These are phyloP conservation scores for Alternaria angustiovoidea DNA, from an alignment of 2,329 filamentous ascomycete species.

Conservation along the genomic window DNA sequence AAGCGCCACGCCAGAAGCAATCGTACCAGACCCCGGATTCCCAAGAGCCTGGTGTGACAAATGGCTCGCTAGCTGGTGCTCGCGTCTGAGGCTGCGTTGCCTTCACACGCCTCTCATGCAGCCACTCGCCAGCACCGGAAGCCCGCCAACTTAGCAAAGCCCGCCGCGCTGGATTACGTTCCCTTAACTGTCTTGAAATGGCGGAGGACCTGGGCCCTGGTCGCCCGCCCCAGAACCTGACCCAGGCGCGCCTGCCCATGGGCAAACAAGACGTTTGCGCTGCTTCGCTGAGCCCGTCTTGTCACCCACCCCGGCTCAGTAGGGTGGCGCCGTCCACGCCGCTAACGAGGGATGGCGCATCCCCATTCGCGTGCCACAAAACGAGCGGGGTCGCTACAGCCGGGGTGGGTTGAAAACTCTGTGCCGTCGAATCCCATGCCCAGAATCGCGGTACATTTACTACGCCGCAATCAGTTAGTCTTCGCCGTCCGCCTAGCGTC, in stretches of 20 bases:
- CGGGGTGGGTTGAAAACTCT: conserved; percentile 38
- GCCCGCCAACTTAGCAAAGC: background rate
- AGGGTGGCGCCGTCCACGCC: conserved; percentile 10
- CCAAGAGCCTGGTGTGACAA: conserved; percentile 9
- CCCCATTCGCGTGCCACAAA: conserved; percentile 28
- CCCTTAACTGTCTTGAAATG: conserved; percentile 17
- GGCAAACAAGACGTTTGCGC: conserved; percentile 17
- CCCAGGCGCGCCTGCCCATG: conserved; percentile 21
- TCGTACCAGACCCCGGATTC: conserved; percentile 12
- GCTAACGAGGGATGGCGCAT: conserved; percentile 2
- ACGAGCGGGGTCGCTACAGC: conserved; percentile 27
- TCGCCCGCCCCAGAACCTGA: conserved; percentile 14
- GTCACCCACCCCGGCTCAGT: conserved; percentile 22
- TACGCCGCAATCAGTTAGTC: conserved; percentile 28
- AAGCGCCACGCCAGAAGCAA: conserved; percentile 8
- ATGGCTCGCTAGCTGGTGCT: conserved; percentile 1
- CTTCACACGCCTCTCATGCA: background rate
- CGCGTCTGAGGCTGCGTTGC: background rate
- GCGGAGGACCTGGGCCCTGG: conserved; percentile 22
- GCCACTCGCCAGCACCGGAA: conserved; percentile 6
- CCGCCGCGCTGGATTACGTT: conserved; percentile 27
- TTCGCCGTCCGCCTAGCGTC: conserved; percentile 24
- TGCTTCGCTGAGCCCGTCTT: conserved; percentile 19
- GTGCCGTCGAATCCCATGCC: conserved; percentile 37
- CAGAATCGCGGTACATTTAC: conserved; percentile 26